Evolutionary conservation across 2,329 filamentous ascomycete genomes (phyloP).

Genomic region (Phialocephala subalpina): DNA sequence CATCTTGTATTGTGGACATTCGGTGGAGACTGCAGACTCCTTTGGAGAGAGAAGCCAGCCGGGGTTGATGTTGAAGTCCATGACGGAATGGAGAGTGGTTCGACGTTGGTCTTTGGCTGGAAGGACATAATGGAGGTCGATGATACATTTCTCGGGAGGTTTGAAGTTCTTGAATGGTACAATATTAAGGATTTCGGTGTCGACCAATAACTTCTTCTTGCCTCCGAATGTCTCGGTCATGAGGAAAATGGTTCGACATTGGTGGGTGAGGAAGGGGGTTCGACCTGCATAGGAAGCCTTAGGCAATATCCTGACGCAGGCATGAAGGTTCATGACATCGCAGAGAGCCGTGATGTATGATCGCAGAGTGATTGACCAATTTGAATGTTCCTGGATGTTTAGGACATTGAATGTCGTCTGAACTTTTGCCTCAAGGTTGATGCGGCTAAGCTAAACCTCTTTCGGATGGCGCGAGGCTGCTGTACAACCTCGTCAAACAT

Average conservation of each 20-base stretch:
- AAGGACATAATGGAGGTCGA: not conserved
- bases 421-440: not conserved
- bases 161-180: not conserved
- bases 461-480: not conserved
- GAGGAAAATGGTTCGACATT: conserved; percentile 5
- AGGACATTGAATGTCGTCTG: not conserved
- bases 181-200: not conserved
- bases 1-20: not conserved
- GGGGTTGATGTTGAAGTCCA: conserved; percentile 1
- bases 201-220: not conserved
- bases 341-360: not conserved
- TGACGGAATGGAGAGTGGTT: not conserved
- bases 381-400: not conserved
- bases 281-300: not conserved
- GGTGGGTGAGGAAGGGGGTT: not conserved
- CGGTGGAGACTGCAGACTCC: not conserved
- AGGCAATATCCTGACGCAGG: not conserved
- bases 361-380: not conserved
- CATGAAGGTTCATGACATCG: conserved; percentile 10
- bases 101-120: not conserved
- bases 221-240: conserved; percentile 4
- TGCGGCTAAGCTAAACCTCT: not conserved
- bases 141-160: not conserved
- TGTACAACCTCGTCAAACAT: not conserved
- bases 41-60: not conserved